A percentile compares a stretch with the other conserved stretches of the same genome.
Conservation (phyloP, 257 asterid genomes). For the Ilex asprella region DNA sequence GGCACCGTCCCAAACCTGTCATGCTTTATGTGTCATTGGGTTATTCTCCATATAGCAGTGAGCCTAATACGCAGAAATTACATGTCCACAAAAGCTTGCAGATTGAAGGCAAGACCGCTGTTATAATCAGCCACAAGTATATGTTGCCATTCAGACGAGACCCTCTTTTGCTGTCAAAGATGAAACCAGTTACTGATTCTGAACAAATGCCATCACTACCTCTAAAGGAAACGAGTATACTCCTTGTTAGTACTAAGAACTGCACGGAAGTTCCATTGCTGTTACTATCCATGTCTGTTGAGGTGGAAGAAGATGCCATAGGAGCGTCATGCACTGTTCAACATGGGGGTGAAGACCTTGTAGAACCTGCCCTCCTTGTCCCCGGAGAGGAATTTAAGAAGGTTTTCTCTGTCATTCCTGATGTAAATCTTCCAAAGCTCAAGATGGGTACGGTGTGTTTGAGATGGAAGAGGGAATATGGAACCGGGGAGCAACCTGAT, state of each 20-base stretch:
- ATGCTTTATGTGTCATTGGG: slow-evolving; percentile 92
- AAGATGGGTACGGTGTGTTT: slow-evolving; percentile 55
- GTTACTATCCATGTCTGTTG: slow-evolving; percentile 65
- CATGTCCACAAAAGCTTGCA: slow-evolving; percentile 94
- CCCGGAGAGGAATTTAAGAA: slow-evolving; percentile 95
- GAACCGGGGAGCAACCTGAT: slow-evolving; percentile 16
- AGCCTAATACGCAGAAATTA: slow-evolving; percentile 61
- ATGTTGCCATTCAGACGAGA: slow-evolving; percentile 81
- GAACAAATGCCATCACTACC: slow-evolving; percentile 60
- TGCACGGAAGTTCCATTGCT: slow-evolving; percentile 80
- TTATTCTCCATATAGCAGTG: slow-evolving; percentile 56
- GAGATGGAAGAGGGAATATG: slow-evolving; percentile 73
- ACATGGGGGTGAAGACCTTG: slow-evolving; percentile 45
- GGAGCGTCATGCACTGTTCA: slow-evolving; percentile 28
- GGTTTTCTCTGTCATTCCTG: slow-evolving; percentile 66
- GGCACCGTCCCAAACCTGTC: slow-evolving; percentile 97
- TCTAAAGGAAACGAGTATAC: slow-evolving; percentile 62
- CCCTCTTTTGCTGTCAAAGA: slow-evolving; percentile 70
- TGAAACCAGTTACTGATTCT: slow-evolving; percentile 46
- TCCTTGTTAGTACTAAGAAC: slow-evolving; percentile 66
- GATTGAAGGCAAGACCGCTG: slow-evolving; percentile 89
- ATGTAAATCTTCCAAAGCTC: slow-evolving; percentile 31
- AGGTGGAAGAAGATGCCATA: slow-evolving; percentile 35
- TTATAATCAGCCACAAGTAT: slow-evolving; percentile 59
- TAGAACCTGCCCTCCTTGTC: slow-evolving; percentile 43